phyloP scores from a whole-genome alignment of 495 filamentous ascomycete genomes.

The Amorphotheca resinae region DNA sequence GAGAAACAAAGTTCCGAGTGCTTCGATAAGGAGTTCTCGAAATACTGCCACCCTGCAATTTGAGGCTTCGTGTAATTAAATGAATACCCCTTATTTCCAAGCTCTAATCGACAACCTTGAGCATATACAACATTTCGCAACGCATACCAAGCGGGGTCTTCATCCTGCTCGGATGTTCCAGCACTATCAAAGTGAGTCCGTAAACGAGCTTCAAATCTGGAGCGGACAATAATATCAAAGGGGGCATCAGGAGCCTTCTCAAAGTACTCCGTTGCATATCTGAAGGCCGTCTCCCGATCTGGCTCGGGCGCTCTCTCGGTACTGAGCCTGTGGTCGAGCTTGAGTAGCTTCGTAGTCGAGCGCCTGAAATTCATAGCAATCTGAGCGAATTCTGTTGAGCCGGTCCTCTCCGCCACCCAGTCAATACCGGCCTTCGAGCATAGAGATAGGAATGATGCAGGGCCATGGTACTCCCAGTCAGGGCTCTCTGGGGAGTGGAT shows the following conservation, averaged over 20 bases:
- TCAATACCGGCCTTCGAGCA: slow-evolving; percentile 11
- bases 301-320: slow-evolving; percentile 4
- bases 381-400: slow-evolving; percentile 4
- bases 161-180: not conserved
- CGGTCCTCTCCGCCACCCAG: slow-evolving; percentile 9
- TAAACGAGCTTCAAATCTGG: not conserved
- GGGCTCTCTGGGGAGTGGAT: no score
- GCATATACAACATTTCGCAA: slow-evolving; percentile 11
- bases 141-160: slow-evolving; percentile 9
- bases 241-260: slow-evolving; percentile 5
- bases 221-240: not conserved
- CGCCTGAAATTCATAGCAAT: not conserved
- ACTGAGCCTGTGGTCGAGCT: not conserved
- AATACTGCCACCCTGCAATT: not conserved
- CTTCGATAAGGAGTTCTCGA: not conserved
- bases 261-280: slow-evolving; percentile 9
- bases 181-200: not conserved
- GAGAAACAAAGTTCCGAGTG: not conserved
- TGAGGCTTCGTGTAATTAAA: not conserved
- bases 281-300: slow-evolving; percentile 9
- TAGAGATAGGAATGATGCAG: slow-evolving; percentile 9
- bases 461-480: no score
- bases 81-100: not conserved
- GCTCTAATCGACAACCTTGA: slow-evolving; percentile 3
- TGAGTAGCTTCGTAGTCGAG: not conserved